These are phyloP conservation scores for Apophysomyces elegans DNA, from an alignment of 371 early-diverging fungal species.

Conservation along the genomic window DNA sequence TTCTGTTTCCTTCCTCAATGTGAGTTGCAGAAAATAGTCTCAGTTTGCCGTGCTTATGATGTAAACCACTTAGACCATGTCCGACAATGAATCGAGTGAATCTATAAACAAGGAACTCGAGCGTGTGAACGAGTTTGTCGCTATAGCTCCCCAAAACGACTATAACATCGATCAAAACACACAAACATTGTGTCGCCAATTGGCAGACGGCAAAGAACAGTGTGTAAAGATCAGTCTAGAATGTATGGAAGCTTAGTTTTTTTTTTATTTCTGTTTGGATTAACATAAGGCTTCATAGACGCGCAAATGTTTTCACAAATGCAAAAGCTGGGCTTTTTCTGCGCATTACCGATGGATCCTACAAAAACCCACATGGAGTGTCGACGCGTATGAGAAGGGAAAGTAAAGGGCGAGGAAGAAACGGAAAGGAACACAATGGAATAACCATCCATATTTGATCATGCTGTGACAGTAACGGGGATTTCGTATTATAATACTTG, in stretches of 20 bases:
- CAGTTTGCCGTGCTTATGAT: neutral
- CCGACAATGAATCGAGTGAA: neutral
- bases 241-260: constrained; percentile 25
- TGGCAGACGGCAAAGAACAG: constrained; percentile 36
- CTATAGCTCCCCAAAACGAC: constrained; percentile 37
- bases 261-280: neutral
- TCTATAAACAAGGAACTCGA: constrained; percentile 26
- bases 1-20: neutral
- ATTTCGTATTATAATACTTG: neutral
- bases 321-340: constrained; percentile 64
- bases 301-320: constrained; percentile 60
- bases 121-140: constrained; percentile 48
- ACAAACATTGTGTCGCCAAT: constrained; percentile 42
- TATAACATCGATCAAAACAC: constrained; percentile 56
- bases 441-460: neutral
- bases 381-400: constrained; percentile 35
- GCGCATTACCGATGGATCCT: constrained; percentile 61
- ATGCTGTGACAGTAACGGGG: neutral
- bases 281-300: constrained; percentile 24
- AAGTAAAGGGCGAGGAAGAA: neutral
- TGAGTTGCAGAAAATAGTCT: constrained; percentile 8
- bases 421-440: neutral
- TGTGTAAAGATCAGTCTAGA: constrained; percentile 53
- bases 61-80: neutral
- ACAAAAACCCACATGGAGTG: constrained; percentile 61